Percentiles rank a stretch among this genome's conserved stretches.
Evolutionary conservation across 345 rosid species (phyloP).

Genomic region (Eucalyptus pumila): DNA sequence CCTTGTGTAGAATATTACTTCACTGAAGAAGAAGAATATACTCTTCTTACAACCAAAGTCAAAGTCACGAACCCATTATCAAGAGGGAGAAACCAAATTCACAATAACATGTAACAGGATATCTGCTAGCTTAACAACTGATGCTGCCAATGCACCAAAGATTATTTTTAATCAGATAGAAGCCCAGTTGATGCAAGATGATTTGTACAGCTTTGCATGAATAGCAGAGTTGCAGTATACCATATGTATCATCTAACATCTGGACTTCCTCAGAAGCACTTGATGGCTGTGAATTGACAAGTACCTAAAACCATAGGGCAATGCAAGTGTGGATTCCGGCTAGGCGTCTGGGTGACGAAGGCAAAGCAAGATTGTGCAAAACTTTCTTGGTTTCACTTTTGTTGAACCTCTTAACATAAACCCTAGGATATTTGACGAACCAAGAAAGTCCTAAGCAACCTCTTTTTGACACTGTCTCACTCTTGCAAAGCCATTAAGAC

Average conservation of each 20-base stretch:
- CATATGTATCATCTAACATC: not conserved
- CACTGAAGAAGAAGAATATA: not conserved
- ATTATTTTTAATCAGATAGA: not conserved
- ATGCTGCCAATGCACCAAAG: not conserved
- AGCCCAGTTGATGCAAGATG: not conserved
- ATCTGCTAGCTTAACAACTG: not conserved
- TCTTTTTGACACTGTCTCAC: not conserved
- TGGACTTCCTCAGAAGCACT: not conserved
- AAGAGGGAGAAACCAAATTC: not conserved
- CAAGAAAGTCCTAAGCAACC: not conserved
- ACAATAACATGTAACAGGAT: not conserved
- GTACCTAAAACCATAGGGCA: not conserved
- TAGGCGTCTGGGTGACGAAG: not conserved
- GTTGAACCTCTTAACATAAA: not conserved
- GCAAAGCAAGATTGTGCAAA: not conserved
- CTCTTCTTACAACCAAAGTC: not conserved
- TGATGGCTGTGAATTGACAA: not conserved
- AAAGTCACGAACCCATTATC: not conserved
- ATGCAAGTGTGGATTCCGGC: not conserved
- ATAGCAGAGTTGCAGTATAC: not conserved
- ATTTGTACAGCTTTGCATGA: not conserved
- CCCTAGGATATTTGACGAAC: not conserved
- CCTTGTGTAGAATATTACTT: not conserved
- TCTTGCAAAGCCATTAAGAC: not conserved
- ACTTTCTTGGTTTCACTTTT: not conserved